Conservation (phyloP, 2,329 filamentous ascomycete species). For the Hypoxylon sp. region DNA sequence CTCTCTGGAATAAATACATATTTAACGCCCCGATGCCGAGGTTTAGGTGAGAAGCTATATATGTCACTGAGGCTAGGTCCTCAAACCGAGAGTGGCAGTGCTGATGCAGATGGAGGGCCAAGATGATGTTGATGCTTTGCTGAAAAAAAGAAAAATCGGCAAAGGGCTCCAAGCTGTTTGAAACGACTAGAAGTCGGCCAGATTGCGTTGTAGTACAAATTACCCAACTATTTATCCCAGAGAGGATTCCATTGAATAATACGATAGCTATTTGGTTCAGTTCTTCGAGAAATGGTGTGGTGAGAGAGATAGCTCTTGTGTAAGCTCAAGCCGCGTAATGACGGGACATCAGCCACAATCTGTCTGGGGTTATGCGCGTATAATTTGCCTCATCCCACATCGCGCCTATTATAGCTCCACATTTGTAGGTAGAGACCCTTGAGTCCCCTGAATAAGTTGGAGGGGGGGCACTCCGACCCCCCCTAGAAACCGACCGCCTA, state of each 20-base stretch:
- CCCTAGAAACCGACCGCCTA: too few species aligned
- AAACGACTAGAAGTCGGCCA: not conserved
- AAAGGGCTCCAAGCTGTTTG: not conserved
- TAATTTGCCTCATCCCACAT: not conserved
- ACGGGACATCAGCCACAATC: constrained; percentile 10
- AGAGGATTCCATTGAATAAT: constrained; percentile 9
- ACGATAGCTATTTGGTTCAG: not conserved
- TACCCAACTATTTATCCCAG: not conserved
- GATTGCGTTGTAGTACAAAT: constrained; percentile 1
- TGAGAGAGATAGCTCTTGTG: not conserved
- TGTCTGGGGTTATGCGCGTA: not conserved
- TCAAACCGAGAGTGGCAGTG: constrained; percentile 32
- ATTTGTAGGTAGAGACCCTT: not conserved
- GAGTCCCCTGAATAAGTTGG: too few species aligned
- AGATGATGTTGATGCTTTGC: not conserved
- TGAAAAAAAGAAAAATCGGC: not conserved
- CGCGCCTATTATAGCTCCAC: not conserved
- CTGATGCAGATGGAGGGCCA: not conserved
- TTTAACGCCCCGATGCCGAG: constrained; percentile 5
- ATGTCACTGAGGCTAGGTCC: constrained; percentile 8
- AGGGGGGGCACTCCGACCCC: too few species aligned
- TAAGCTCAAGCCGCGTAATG: constrained; percentile 29
- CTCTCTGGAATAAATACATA: too few species aligned
- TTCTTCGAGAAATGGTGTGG: not conserved
- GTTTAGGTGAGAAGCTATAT: constrained; percentile 1